Base-by-base conservation (phyloP, 331 rosid genomes). In the Quercus tomentella region DNA sequence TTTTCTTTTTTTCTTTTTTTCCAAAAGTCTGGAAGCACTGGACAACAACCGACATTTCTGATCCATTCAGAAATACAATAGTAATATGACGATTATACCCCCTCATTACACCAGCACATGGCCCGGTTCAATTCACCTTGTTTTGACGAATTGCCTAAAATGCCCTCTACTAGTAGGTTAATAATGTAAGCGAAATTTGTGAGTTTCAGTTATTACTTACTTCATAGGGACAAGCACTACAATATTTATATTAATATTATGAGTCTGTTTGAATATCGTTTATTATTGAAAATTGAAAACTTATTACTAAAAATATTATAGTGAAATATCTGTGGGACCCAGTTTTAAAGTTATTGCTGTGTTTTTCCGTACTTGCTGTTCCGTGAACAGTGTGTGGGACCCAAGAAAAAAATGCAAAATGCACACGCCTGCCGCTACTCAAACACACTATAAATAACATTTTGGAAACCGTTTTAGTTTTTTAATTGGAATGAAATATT, bases 21-120 rank as follows among this genome's bases (percentile, higher is more conserved):
- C 45, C 12, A 41, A 41, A 77, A 61, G 72, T 6, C 26, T 5
- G n/a, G 20, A 4, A 30, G 14, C 2, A 1, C 25, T 43, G 78
- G 68, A 12, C 84, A 81, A 54, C 81, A 31, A 52, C 80, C 75
- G 68, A 76, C 79, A 28, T 7, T 1, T 56, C 82, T 62, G 65
- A 86, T 76, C 90, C 87, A 20, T 56, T 80, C 56, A 70, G 22
- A 77, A 43, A 81, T 74, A 14, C 51, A 20, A 30, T 56, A 20
- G 1, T 0, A 0, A 10, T 37, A 67, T 60, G 82, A 66, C 94
- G 22, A 0, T 72, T 75, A 25, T 80, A 72, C 83, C 92, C 92
- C 92, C 5, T 73, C 67, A 0, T 0, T 0, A 0, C 10, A 6
- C 26, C 33, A 8, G 1, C 25, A 33, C 26, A 31, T 60, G 71